Evolutionary conservation across 805 yeast genomes (phyloP).

Genomic region (Candida vartiovaarae): DNA sequence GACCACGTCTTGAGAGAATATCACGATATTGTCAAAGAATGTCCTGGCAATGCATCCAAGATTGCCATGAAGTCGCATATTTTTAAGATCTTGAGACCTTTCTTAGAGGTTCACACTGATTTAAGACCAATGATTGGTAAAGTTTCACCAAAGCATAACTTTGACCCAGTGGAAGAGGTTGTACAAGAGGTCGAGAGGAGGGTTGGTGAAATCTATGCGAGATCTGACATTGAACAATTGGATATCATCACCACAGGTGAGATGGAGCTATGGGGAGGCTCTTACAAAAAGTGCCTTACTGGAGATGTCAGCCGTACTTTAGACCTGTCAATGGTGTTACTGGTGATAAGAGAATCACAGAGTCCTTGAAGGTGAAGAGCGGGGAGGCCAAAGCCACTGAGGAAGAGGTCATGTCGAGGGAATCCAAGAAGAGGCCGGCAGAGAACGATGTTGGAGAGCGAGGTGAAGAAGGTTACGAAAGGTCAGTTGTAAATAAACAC

Average conservation of each 20-base stretch:
- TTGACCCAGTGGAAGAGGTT: constrained; percentile 44
- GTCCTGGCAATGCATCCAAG: constrained; percentile 54
- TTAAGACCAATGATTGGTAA: constrained; percentile 67
- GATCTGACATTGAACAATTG: constrained; percentile 42
- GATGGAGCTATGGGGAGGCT: constrained; percentile 67
- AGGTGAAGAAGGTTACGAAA: constrained; percentile 10
- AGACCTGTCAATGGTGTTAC: constrained; percentile 78
- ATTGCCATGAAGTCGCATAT: constrained; percentile 88
- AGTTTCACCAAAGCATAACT: constrained; percentile 34
- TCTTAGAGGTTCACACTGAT: constrained; percentile 69
- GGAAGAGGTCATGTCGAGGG: neutral
- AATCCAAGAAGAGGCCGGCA: constrained; percentile 19
- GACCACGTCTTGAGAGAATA: constrained; percentile 81
- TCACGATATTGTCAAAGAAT: constrained; percentile 59
- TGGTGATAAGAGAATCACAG: constrained; percentile 35
- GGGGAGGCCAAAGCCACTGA: neutral
- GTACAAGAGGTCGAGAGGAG: constrained; percentile 61
- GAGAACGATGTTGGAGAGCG: constrained; percentile 12
- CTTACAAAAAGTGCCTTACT: constrained; percentile 80
- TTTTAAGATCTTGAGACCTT: constrained; percentile 79
- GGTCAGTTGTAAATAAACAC: too few species aligned
- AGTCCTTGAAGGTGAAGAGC: constrained; percentile 18
- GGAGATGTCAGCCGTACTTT: constrained; percentile 96
- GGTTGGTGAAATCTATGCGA: constrained; percentile 49
- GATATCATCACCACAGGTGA: constrained; percentile 55